These are phyloP conservation scores for Hymenoscyphus salicellus DNA, from an alignment of 2,329 filamentous ascomycete species.

Conservation along the genomic window DNA sequence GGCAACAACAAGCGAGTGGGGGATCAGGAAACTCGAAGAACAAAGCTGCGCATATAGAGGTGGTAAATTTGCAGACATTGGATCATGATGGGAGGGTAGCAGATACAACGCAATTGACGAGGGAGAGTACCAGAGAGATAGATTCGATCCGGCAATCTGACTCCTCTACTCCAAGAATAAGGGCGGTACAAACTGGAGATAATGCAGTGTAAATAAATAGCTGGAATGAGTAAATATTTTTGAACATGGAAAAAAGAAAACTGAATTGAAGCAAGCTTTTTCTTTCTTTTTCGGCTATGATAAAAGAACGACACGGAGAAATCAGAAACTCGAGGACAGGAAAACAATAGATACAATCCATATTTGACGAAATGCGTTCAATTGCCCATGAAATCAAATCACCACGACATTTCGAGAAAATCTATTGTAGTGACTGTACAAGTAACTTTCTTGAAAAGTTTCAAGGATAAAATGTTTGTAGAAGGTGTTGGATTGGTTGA, in stretches of 20 bases:
- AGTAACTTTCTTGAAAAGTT: too few species aligned
- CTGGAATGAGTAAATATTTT: background rate
- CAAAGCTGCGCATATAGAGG: background rate
- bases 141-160: background rate
- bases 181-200: background rate
- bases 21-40: background rate
- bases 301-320: too few species aligned
- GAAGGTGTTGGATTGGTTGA: too few species aligned
- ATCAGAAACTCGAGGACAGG: too few species aligned
- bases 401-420: too few species aligned
- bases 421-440: too few species aligned
- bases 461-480: too few species aligned
- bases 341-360: too few species aligned
- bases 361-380: too few species aligned
- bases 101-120: slow-evolving; percentile 2
- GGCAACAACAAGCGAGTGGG: background rate
- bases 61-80: background rate
- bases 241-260: background rate
- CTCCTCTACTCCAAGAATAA: background rate
- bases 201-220: background rate
- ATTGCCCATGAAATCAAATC: too few species aligned
- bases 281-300: too few species aligned
- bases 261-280: background rate
- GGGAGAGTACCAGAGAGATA: background rate
- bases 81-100: background rate